Base-by-base conservation (phyloP, 352 stramenopile genomes). In the Globisporangium mamillatum region DNA sequence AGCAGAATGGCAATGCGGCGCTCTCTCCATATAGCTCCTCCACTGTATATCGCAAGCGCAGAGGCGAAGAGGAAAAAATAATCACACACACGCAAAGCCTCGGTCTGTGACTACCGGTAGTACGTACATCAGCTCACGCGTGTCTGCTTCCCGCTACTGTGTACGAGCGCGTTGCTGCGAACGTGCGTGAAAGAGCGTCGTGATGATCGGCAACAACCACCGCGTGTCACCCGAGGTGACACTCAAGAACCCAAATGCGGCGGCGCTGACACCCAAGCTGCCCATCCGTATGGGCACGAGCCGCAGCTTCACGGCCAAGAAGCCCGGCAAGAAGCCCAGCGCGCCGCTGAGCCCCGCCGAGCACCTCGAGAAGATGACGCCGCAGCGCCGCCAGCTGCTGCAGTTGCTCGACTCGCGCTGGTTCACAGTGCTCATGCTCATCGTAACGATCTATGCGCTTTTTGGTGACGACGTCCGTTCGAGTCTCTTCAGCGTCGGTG, bases 401-500 rank as follows among this genome's bases (percentile, higher is more conserved):
- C 41, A 46, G 4, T 4, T 94, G 38, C 76, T 97, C 59, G 89
- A 97, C 60, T 84, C 89, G 55, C 84, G 84, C 27, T 85, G 70
- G 63, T 90, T 85, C 63, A 92, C 82, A 3, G 71, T 92, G 18
- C 68, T 92, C 58, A 98, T 98, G 88, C 88, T 96, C 9, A 3
- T 97, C 9, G 80, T 97, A 50, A 98, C 94, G 9, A 72, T 98
- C 46, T 98, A 97, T 75, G 92, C 91, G 36, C 85, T 98, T 25
- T 98, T 97, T 57, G 86, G 89, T 24, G 92, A 98, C 70, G 93
- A 98, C 75, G 82, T 98, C 29, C 81, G 90, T n/a, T 67, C 97
- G 24, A 86, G 91, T 24, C 60, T 82, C 48, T 90, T 95, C 60
- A 68, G 73, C n/a, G 80, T 81, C n/a, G 63, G 63, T 1, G 86